phyloP scores from a whole-genome alignment of 345 rosid species.

The Salix viminalis region DNA sequence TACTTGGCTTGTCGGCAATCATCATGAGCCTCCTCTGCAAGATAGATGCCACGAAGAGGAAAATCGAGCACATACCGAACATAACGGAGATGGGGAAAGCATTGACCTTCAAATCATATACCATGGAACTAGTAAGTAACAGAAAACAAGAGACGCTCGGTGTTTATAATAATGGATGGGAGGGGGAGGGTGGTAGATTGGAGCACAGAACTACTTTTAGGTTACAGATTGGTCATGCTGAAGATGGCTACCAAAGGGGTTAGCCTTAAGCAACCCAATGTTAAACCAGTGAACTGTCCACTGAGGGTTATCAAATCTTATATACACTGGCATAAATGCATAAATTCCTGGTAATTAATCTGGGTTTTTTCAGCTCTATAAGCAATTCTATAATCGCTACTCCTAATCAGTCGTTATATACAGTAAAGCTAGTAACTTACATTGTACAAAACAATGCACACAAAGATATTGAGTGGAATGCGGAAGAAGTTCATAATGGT shows the following conservation, averaged over 20 bases:
- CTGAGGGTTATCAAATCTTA: not conserved
- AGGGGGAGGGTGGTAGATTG: not conserved
- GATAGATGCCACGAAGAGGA: slow-evolving; percentile 85
- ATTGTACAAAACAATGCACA: slow-evolving; percentile 81
- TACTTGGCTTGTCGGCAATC: slow-evolving; percentile 80
- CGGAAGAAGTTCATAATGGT: slow-evolving; percentile 99
- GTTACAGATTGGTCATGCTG: not conserved
- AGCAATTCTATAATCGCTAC: not conserved
- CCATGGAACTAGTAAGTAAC: not conserved
- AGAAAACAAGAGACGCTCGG: not conserved
- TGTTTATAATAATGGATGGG: not conserved
- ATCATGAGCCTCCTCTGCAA: slow-evolving; percentile 84
- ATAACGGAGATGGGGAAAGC: slow-evolving; percentile 94
- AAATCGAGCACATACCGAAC: slow-evolving; percentile 98
- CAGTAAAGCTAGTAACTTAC: slow-evolving; percentile 38
- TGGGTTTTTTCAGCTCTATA: not conserved
- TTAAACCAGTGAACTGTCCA: not conserved
- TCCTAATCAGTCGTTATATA: not conserved
- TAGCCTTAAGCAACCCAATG: not conserved
- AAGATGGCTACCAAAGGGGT: not conserved
- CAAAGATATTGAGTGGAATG: slow-evolving; percentile 90
- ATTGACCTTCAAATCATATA: slow-evolving; percentile 55
- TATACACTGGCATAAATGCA: not conserved
- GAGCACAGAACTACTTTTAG: not conserved
- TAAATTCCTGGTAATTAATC: not conserved